These are phyloP conservation scores for Teunomyces cretensis DNA, from an alignment of 805 yeast species.

Conservation along the genomic window DNA sequence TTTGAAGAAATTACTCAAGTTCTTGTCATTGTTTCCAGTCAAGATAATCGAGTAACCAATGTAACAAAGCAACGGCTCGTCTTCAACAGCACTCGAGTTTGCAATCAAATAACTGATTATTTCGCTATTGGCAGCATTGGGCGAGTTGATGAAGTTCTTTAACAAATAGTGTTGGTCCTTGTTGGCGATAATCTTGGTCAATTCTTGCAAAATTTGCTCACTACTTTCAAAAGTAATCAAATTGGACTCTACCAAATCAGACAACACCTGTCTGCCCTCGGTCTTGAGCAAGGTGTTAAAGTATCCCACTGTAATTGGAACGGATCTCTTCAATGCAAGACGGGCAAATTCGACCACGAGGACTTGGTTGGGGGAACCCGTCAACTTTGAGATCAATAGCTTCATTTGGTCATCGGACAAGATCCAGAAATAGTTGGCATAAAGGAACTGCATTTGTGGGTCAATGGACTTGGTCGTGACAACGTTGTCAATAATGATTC, in stretches of 20 bases:
- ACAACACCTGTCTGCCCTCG: slow-evolving; percentile 5
- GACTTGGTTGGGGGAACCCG: background rate
- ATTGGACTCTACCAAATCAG: slow-evolving; percentile 9
- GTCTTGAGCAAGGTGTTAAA: background rate
- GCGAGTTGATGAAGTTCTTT: slow-evolving; percentile 14
- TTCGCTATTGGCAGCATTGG: slow-evolving; percentile 1
- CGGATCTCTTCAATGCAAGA: slow-evolving; percentile 1
- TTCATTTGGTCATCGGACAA: slow-evolving; percentile 21
- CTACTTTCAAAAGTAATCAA: slow-evolving; percentile 9
- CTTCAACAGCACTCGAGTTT: slow-evolving; percentile 9
- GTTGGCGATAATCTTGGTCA: slow-evolving; percentile 8
- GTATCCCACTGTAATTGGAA: background rate
- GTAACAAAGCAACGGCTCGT: slow-evolving; percentile 16
- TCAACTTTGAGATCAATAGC: slow-evolving; percentile 6
- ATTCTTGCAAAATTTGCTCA: slow-evolving; percentile 4
- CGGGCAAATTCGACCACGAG: slow-evolving; percentile 5
- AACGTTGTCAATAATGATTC: slow-evolving; percentile 10
- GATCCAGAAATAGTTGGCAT: slow-evolving; percentile 26
- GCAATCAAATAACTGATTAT: slow-evolving; percentile 10
- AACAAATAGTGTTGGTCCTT: slow-evolving; percentile 12
- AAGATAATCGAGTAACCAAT: slow-evolving; percentile 18
- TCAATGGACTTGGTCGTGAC: slow-evolving; percentile 1
- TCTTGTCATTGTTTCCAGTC: background rate
- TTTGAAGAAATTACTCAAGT: slow-evolving; percentile 9
- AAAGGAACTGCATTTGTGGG: slow-evolving; percentile 14